These are phyloP conservation scores for Astraeus odoratus DNA, from an alignment of 768 basidiomycete genomes.

Conservation along the genomic window DNA sequence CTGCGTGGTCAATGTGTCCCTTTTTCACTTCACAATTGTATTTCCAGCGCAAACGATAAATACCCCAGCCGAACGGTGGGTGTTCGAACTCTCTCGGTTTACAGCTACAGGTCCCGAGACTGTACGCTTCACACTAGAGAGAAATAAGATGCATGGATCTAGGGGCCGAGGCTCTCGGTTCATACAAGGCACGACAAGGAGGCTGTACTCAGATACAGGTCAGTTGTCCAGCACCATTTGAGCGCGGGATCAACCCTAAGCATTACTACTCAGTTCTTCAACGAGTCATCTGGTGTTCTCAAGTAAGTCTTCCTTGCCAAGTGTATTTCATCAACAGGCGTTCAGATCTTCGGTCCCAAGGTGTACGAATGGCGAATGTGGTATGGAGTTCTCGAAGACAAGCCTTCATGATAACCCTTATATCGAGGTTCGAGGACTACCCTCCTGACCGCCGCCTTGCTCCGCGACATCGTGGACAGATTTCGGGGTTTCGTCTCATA, in stretches of 20 bases:
- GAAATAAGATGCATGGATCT: constrained; percentile 40
- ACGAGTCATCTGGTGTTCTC: constrained; percentile 30
- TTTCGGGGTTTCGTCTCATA: not conserved
- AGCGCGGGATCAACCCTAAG: not conserved
- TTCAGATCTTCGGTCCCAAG: constrained; percentile 14
- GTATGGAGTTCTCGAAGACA: constrained; percentile 35
- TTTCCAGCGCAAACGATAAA: constrained; percentile 23
- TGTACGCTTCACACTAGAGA: constrained; percentile 18
- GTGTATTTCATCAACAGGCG: not conserved
- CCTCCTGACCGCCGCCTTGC: constrained; percentile 18
- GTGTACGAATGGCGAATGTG: constrained; percentile 34
- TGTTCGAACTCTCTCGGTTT: constrained; percentile 2
- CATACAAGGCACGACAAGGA: constrained; percentile 34
- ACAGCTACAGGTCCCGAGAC: constrained; percentile 7
- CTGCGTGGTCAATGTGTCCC: constrained; percentile 1
- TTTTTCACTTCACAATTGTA: constrained; percentile 14
- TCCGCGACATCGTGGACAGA: not conserved
- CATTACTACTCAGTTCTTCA: constrained; percentile 29
- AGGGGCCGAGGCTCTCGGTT: constrained; percentile 32
- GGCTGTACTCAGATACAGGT: constrained; percentile 39
- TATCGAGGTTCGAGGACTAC: constrained; percentile 35
- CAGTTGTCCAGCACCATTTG: constrained; percentile 7
- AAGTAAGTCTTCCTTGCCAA: constrained; percentile 22
- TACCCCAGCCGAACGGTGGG: constrained; percentile 30
- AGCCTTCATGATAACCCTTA: constrained; percentile 34